These are phyloP conservation scores for Fennellomyces sp. DNA, from an alignment of 371 early-diverging fungal species.

Conservation along the genomic window DNA sequence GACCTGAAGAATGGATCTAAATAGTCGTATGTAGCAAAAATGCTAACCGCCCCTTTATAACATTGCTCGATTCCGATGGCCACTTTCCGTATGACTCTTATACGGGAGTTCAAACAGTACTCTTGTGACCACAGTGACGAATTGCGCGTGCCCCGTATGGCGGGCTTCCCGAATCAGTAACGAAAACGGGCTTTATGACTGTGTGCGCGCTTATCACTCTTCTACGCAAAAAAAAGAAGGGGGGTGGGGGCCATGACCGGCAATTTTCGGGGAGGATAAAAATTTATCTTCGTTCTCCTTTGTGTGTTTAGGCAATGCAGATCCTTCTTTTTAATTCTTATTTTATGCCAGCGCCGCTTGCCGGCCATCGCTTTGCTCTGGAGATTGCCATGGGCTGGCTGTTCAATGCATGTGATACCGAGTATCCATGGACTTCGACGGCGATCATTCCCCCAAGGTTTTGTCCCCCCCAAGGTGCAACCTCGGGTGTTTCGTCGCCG, in stretches of 20 bases:
- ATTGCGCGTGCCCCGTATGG: background rate
- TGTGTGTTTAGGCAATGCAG: background rate
- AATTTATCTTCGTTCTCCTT: background rate
- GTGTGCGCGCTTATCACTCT: background rate
- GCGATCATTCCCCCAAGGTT: background rate
- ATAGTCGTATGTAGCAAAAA: background rate
- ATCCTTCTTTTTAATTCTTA: background rate
- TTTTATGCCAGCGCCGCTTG: too few species aligned
- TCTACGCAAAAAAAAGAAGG: background rate
- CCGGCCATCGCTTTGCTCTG: too few species aligned
- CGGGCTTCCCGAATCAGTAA: background rate
- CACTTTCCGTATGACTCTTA: constrained; percentile 13
- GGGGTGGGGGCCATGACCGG: constrained; percentile 4
- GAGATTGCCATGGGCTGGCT: background rate
- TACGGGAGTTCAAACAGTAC: background rate
- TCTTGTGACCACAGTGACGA: background rate
- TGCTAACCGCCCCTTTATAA: background rate
- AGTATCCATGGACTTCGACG: background rate
- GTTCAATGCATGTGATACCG: background rate
- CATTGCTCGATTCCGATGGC: background rate
- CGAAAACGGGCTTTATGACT: background rate
- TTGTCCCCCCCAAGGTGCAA: background rate
- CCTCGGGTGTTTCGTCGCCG: background rate
- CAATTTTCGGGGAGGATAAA: constrained; percentile 3
- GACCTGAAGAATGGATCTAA: constrained; percentile 2